Conservation (phyloP, 768 basidiomycete species). For the Galerina sulciceps region DNA sequence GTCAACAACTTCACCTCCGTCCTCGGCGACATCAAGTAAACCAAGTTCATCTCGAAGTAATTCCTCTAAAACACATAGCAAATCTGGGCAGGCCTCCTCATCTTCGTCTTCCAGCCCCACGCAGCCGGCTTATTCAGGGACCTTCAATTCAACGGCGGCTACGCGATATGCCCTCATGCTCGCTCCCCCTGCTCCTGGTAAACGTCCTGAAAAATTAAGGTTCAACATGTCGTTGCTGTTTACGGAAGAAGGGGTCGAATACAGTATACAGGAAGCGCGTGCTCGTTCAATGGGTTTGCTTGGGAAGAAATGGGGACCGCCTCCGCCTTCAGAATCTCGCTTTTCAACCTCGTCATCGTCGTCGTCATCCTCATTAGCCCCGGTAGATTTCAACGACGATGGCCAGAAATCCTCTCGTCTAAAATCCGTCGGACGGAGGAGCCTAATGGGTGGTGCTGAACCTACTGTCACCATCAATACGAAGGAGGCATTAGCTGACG, state of each 20-base stretch:
- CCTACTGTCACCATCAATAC: slow-evolving; percentile 97
- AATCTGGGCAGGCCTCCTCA: slow-evolving; percentile 17
- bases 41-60: slow-evolving; percentile 17
- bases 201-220: slow-evolving; percentile 71
- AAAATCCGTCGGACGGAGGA: slow-evolving; percentile 47
- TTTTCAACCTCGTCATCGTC: slow-evolving; percentile 37
- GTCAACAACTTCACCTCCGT: slow-evolving; percentile 30
- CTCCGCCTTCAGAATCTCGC: slow-evolving; percentile 50
- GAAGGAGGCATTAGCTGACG: slow-evolving; percentile 91
- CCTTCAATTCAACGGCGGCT: slow-evolving; percentile 44
- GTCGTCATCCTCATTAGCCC: slow-evolving; percentile 38
- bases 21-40: slow-evolving; percentile 18
- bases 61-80: slow-evolving; percentile 7
- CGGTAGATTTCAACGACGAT: slow-evolving; percentile 66
- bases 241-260: slow-evolving; percentile 80
- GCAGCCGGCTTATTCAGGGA: slow-evolving; percentile 29
- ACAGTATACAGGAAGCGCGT: slow-evolving; percentile 82
- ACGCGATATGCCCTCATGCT: slow-evolving; percentile 74
- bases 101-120: slow-evolving; percentile 21
- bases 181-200: slow-evolving; percentile 67
- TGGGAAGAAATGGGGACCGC: slow-evolving; percentile 81
- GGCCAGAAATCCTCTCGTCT: slow-evolving; percentile 49
- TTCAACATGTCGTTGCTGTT: slow-evolving; percentile 74
- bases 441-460: slow-evolving; percentile 54
- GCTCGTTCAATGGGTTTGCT: slow-evolving; percentile 82